Percentiles rank a stretch among this genome's conserved stretches.
Evolutionary conservation across 1,284 basidiomycete species (phyloP).

Genomic region (Porogramme epimiltina): DNA sequence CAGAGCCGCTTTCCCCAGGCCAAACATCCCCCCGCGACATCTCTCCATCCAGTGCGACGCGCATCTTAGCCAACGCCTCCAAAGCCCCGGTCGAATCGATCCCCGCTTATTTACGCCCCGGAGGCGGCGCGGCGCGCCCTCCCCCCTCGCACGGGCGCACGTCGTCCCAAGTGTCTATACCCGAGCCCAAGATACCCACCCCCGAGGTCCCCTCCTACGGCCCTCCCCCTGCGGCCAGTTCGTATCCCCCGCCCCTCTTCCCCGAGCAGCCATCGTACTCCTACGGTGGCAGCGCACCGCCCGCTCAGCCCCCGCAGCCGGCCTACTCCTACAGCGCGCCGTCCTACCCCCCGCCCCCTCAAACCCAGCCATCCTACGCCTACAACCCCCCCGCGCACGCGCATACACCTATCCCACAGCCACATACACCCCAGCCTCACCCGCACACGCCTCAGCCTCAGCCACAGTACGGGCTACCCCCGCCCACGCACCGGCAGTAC

Average conservation of each 20-base stretch:
- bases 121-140: constrained; percentile 1
- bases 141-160: not conserved
- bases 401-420: not conserved
- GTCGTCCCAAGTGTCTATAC: constrained; percentile 2
- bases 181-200: constrained; percentile 9
- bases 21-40: constrained; percentile 18
- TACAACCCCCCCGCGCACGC: not conserved
- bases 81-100: constrained; percentile 4
- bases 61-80: not conserved
- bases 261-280: not conserved
- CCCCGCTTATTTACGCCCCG: constrained; percentile 4
- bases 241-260: not conserved
- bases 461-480: not conserved
- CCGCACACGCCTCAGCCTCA: not conserved
- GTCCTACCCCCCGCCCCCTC: not conserved
- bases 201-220: constrained; percentile 3
- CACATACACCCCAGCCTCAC: constrained; percentile 1
- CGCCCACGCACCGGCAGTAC: not conserved
- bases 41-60: constrained; percentile 12
- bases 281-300: not conserved
- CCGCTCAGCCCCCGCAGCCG: not conserved
- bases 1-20: not conserved
- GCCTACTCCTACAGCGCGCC: too few relatives aligned
- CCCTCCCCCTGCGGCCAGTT: not conserved
- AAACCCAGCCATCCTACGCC: not conserved